phyloP scores from a whole-genome alignment of 1,284 basidiomycete genomes.

The Trametes pubescens region DNA sequence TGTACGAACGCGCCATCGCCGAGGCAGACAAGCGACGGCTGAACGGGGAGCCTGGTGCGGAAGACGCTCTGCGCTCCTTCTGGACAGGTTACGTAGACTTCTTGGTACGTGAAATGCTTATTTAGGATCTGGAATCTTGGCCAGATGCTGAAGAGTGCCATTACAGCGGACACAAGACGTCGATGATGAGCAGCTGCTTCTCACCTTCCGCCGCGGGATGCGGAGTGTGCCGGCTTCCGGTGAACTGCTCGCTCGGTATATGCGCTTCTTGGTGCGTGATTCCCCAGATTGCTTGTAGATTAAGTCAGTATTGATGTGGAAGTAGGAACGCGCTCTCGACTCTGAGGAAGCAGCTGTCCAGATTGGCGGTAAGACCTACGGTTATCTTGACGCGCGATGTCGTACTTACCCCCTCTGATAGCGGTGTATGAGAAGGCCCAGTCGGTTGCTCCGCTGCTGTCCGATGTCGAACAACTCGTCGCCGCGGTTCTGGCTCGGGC shows the following conservation, averaged over 20 bases:
- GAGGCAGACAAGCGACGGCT: conserved; percentile 70
- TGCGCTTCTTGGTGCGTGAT: conserved; percentile 64
- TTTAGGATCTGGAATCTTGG: not conserved
- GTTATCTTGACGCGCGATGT: conserved; percentile 1
- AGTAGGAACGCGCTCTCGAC: conserved; percentile 44
- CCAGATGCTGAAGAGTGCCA: not conserved
- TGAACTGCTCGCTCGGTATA: conserved; percentile 76
- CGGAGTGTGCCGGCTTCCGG: conserved; percentile 76
- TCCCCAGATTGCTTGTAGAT: not conserved
- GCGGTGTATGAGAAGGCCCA: conserved; percentile 68
- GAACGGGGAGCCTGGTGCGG: conserved; percentile 58
- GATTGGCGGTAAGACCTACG: conserved; percentile 26
- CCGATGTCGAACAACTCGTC: conserved; percentile 72
- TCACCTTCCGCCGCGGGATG: conserved; percentile 60
- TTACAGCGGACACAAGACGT: conserved; percentile 57
- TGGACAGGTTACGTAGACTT: conserved; percentile 73
- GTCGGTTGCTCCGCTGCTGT: conserved; percentile 58
- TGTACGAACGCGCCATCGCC: conserved; percentile 84
- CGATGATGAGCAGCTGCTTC: conserved; percentile 50
- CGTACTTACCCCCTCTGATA: conserved; percentile 37
- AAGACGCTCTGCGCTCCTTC: conserved; percentile 65
- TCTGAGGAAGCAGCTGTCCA: conserved; percentile 38
- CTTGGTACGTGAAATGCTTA: conserved; percentile 46
- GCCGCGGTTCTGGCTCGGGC: conserved; percentile 73
- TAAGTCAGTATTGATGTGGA: not conserved